Evolutionary conservation across 2,329 filamentous ascomycete species (phyloP).

Genomic region (Iodosphaeria phyllophila): DNA sequence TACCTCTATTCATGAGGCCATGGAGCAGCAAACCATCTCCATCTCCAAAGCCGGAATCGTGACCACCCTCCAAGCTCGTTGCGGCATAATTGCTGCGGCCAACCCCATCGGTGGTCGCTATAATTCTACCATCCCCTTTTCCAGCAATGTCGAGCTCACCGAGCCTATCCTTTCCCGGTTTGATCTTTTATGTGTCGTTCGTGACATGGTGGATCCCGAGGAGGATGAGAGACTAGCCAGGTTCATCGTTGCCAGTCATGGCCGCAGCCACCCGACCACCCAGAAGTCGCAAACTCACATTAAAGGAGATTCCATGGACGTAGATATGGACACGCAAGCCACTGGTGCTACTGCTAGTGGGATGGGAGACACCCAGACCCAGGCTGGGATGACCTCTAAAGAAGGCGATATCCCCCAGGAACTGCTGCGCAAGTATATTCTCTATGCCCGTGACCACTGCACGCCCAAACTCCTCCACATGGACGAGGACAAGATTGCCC

Average conservation of each 20-base stretch:
- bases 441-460: conserved; percentile 82
- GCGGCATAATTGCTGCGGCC: conserved; percentile 87
- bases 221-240: conserved; percentile 87
- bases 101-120: conserved; percentile 95
- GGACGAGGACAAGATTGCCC: conserved; percentile 89
- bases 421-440: conserved; percentile 84
- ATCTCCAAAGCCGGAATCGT: conserved; percentile 98
- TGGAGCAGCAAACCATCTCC: conserved; percentile 99
- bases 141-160: conserved; percentile 87
- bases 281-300: too few relatives aligned
- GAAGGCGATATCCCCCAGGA: conserved; percentile 74
- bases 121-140: conserved; percentile 90
- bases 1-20: conserved; percentile 96
- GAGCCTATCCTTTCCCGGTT: conserved; percentile 97
- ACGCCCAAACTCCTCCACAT: conserved; percentile 90
- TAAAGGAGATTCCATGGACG: conserved; percentile 41
- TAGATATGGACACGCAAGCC: conserved; percentile 34
- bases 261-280: conserved; percentile 55
- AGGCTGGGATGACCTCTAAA: conserved; percentile 11
- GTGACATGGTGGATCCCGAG: conserved; percentile 79
- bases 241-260: conserved; percentile 90
- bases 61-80: conserved; percentile 87
- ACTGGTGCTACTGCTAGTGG: too few relatives aligned
- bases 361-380: conserved; percentile 14
- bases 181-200: conserved; percentile 88